Conservation (phyloP, 1,284 basidiomycete species). For the Ustilago xerochloae region DNA sequence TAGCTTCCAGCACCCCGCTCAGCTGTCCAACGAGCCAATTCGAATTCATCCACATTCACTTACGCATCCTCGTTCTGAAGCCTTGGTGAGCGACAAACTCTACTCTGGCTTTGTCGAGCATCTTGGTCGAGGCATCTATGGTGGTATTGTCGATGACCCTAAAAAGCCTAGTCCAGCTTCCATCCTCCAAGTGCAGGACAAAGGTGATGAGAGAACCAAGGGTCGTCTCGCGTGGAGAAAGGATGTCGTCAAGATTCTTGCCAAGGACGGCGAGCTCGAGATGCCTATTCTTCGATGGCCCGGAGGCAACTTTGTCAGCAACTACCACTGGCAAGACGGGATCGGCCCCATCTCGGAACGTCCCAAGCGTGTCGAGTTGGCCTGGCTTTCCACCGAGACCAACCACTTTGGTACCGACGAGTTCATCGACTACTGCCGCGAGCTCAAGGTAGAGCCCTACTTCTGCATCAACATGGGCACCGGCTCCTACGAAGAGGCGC, state of each 20-base stretch:
- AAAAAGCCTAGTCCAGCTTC: conserved; percentile 66
- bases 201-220: conserved; percentile 55
- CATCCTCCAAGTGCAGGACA: conserved; percentile 58
- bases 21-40: conserved; percentile 22
- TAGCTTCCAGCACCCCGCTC: conserved; percentile 16
- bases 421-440: conserved; percentile 72
- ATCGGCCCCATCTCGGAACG: conserved; percentile 73
- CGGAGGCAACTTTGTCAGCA: conserved; percentile 73
- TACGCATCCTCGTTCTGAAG: conserved; percentile 17
- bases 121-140: conserved; percentile 74
- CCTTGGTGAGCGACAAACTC: conserved; percentile 42
- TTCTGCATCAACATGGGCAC: conserved; percentile 78
- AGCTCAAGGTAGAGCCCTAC: conserved; percentile 72
- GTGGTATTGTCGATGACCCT: conserved; percentile 73
- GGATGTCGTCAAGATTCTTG: conserved; percentile 73
- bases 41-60: conserved; percentile 33
- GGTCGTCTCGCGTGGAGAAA: conserved; percentile 72
- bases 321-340: conserved; percentile 78
- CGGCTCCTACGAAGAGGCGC: conserved; percentile 75
- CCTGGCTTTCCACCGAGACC: conserved; percentile 76
- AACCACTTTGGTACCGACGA: conserved; percentile 77
- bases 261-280: conserved; percentile 71
- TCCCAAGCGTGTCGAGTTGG: conserved; percentile 75
- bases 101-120: conserved; percentile 59
- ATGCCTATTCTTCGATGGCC: conserved; percentile 76